Evolutionary conservation across 2,329 filamentous ascomycete genomes (phyloP).

Genomic region (Gnomoniopsis smithogilvyi): DNA sequence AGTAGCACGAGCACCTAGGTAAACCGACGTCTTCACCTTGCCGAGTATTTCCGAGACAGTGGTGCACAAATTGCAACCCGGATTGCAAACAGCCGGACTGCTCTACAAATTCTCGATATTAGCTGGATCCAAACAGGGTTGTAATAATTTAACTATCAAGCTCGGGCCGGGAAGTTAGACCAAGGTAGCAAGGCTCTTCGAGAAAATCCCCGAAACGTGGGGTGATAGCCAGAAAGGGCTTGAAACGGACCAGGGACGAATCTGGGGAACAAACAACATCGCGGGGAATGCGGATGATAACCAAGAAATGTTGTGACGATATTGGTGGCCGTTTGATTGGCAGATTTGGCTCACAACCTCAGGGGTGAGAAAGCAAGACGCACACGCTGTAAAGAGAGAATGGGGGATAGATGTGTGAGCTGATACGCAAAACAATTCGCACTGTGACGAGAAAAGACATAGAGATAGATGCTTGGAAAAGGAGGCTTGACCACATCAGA

Average conservation of each 20-base stretch:
- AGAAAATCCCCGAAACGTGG: conserved; percentile 5
- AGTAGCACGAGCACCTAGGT: too few relatives aligned
- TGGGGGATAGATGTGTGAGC: background rate
- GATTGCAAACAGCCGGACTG: background rate
- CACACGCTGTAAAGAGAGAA: background rate
- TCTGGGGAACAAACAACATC: background rate
- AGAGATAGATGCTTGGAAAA: conserved; percentile 2
- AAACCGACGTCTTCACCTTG: background rate
- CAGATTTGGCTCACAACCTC: too few relatives aligned
- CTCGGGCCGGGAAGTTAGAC: background rate
- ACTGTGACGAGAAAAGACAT: background rate
- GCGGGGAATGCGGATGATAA: conserved; percentile 13
- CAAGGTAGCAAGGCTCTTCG: background rate
- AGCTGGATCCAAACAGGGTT: background rate
- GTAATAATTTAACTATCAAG: background rate
- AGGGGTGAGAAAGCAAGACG: too few relatives aligned
- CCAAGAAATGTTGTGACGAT: background rate
- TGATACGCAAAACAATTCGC: background rate
- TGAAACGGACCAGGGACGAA: background rate
- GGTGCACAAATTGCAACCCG: background rate
- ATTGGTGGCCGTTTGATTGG: too few relatives aligned
- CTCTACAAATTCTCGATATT: background rate
- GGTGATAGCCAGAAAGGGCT: background rate
- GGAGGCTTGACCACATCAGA: background rate
- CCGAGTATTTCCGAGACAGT: background rate